Base-by-base conservation (phyloP, 164 flowering plant genomes). In the Magnolia sinica region DNA sequence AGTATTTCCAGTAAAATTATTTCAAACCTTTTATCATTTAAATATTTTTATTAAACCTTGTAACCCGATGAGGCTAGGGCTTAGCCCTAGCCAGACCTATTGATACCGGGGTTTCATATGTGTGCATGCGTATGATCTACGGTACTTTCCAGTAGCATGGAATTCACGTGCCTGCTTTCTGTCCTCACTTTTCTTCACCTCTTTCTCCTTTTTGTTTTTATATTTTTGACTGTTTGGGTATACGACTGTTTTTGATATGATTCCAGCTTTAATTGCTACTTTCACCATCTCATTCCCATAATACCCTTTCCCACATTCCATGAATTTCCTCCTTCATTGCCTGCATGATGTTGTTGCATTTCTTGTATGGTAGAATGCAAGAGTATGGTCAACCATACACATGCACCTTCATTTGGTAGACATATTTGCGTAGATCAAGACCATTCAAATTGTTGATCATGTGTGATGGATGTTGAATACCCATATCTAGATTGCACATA, bases 241-340 rank as follows among this genome's bases (percentile, higher is more conserved):
- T 31, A 27, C 59, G 75, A 73, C 66, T 73, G 67, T 59, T 27
- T 73, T 19, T 14, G 8, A 24, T 10, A 70, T 70, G 73, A 63
- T 67, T 22, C 72, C 61, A 76, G 50, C 66, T 75, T 76, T 81
- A 81, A 81, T 75, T 73, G 78, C 81, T 79, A 68, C 61, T 65
- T 80, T 83, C 82, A 73, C 79, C 79, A 27, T 58, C 63, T 27
- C 61, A 55, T 55, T 67, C 77, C 82, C 20, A 45, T 50, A 31
- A 76, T 64, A 24, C 22, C 74, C 77, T 50, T 73, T 68, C 75
- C 79, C 73, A 78, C 83, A 73, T 77, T 85, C 72, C 71, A 79
- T 82, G 78, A 74, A 79, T 77, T 55, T 80, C 61, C 72, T 66
- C 31, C 64, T 13, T 79, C 65, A 64, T 70, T 78, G 22, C 19